Evolutionary conservation across 2,329 filamentous ascomycete species (phyloP).

Genomic region (Mycosphaerelloides madeirae): DNA sequence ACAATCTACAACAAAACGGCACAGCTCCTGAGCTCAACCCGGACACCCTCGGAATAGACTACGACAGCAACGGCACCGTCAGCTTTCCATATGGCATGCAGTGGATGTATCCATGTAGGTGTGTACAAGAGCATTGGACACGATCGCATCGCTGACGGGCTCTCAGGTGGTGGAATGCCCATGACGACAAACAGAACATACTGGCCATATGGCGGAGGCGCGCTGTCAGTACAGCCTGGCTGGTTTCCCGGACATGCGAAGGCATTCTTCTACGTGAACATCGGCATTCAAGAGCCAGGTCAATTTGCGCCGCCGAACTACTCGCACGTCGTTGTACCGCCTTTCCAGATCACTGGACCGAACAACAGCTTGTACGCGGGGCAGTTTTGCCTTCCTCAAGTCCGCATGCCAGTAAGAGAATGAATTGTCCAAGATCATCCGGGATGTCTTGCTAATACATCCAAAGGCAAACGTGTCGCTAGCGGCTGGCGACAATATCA

Average conservation of each 20-base stretch:
- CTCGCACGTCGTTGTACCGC: slow-evolving; percentile 73
- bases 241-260: slow-evolving; percentile 89
- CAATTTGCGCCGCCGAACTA: slow-evolving; percentile 70
- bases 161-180: slow-evolving; percentile 73
- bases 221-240: slow-evolving; percentile 84
- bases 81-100: slow-evolving; percentile 76
- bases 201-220: slow-evolving; percentile 84
- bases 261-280: slow-evolving; percentile 83
- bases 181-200: slow-evolving; percentile 78
- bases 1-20: slow-evolving; percentile 75
- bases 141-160: neutral
- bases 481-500: slow-evolving; percentile 80
- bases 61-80: slow-evolving; percentile 12
- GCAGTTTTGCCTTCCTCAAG: slow-evolving; percentile 82
- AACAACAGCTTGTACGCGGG: slow-evolving; percentile 74
- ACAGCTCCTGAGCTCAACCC: slow-evolving; percentile 38
- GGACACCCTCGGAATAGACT: slow-evolving; percentile 44
- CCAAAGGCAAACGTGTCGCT: slow-evolving; percentile 52
- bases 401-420: slow-evolving; percentile 61
- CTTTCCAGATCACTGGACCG: slow-evolving; percentile 80
- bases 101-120: slow-evolving; percentile 90
- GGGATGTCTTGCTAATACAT: no score
- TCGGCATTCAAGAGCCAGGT: slow-evolving; percentile 60
- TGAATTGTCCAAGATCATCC: no score
- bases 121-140: neutral